phyloP scores from a whole-genome alignment of 2,329 filamentous ascomycete genomes.

The Sporothrix phasma region DNA sequence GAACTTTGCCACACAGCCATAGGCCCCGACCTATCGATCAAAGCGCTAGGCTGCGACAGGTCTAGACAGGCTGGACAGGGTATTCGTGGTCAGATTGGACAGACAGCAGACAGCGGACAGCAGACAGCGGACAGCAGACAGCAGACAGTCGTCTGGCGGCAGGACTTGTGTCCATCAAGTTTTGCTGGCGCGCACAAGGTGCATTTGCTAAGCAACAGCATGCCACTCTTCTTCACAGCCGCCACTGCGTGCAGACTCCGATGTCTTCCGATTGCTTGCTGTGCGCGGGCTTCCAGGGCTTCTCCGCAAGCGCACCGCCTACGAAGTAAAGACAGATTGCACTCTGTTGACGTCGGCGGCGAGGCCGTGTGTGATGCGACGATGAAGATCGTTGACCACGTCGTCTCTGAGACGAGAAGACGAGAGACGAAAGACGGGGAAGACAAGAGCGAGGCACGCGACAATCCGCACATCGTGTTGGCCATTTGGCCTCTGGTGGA shows the following conservation, averaged over 20 bases:
- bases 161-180: neutral
- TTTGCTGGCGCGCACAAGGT: neutral
- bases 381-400: too few relatives aligned
- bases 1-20: conserved; percentile 5
- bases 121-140: too few relatives aligned
- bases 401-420: neutral
- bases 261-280: conserved; percentile 1
- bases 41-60: conserved; percentile 6
- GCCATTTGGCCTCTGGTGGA: neutral
- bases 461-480: neutral
- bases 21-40: neutral
- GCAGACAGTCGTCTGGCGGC: too few relatives aligned
- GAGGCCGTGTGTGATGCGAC: neutral
- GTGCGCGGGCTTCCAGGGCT: neutral
- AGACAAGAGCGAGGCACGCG: neutral
- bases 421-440: neutral
- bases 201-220: conserved; percentile 1
- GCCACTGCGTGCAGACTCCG: neutral
- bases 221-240: neutral
- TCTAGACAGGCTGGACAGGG: neutral
- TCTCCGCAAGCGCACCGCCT: neutral
- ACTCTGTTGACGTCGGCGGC: neutral
- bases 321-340: neutral
- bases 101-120: neutral
- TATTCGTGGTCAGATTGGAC: neutral